Percentiles rank a stretch among this genome's conserved stretches.
Evolutionary conservation across 495 filamentous ascomycete species (phyloP).

Genomic region (Talaromyces liani): DNA sequence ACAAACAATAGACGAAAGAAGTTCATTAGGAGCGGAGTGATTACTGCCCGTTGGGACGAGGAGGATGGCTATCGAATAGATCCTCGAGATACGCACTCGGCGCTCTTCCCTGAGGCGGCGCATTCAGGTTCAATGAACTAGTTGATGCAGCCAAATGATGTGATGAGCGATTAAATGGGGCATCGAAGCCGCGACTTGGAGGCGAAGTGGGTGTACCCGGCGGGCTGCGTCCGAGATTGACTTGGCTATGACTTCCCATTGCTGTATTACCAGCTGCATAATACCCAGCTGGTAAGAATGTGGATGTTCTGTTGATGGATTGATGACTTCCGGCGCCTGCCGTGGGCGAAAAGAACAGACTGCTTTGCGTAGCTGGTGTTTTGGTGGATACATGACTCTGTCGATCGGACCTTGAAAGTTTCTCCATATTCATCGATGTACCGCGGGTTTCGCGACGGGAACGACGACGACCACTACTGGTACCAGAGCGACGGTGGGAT

Average conservation of each 20-base stretch:
- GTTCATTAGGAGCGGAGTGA: neutral
- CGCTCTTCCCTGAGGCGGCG: constrained; percentile 62
- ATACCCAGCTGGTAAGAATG: constrained; percentile 86
- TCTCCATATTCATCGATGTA: constrained; percentile 53
- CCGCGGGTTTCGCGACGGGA: constrained; percentile 30
- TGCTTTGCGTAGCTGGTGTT: constrained; percentile 42
- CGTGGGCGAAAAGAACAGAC: constrained; percentile 92
- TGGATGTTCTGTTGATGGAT: constrained; percentile 48
- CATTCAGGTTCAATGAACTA: constrained; percentile 61
- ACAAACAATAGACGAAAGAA: neutral
- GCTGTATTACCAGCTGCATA: constrained; percentile 65
- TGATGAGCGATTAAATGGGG: constrained; percentile 19
- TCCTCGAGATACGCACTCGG: constrained; percentile 93
- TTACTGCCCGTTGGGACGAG: neutral
- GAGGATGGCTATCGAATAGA: constrained; percentile 63
- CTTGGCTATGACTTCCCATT: constrained; percentile 27
- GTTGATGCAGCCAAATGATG: constrained; percentile 46
- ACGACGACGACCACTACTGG: constrained; percentile 18
- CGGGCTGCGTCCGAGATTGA: constrained; percentile 45
- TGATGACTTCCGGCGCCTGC: constrained; percentile 47
- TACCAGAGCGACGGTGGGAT: constrained; percentile 23
- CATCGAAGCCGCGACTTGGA: constrained; percentile 26
- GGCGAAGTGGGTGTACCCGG: constrained; percentile 59
- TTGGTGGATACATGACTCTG: constrained; percentile 33
- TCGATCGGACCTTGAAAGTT: constrained; percentile 33